phyloP scores from a whole-genome alignment of 1,284 basidiomycete species.

The Ceratorhiza oryzae-sativae region DNA sequence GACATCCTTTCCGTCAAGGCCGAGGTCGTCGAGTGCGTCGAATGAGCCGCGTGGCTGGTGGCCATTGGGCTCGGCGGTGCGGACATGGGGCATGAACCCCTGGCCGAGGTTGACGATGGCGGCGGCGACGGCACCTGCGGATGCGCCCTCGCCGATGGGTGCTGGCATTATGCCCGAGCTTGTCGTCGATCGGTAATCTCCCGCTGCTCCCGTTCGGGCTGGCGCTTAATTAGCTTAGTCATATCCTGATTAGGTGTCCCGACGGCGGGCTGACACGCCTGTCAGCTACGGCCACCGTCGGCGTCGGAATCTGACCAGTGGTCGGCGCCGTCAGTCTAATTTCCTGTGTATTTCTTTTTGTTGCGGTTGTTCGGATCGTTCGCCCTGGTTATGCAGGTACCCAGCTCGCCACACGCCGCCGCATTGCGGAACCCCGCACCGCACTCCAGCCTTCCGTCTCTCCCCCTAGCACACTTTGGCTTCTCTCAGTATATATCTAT shows the following conservation, averaged over 20 bases:
- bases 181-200: neutral
- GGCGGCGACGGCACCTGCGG: slow-evolving; percentile 15
- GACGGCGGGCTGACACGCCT: neutral
- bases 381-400: neutral
- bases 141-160: neutral
- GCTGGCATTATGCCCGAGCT: slow-evolving; percentile 8
- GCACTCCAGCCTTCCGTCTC: neutral
- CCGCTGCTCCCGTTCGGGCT: neutral
- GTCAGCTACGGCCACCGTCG: slow-evolving; percentile 4
- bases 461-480: neutral
- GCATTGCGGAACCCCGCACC: neutral
- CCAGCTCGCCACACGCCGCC: neutral
- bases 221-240: slow-evolving; percentile 2
- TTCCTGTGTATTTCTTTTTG: neutral
- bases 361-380: neutral
- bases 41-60: slow-evolving; percentile 25
- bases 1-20: slow-evolving; percentile 57
- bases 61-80: slow-evolving; percentile 14
- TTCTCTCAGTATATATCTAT: neutral
- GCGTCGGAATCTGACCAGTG: neutral
- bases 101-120: neutral
- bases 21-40: slow-evolving; percentile 29
- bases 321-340: neutral
- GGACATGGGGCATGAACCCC: slow-evolving; percentile 8
- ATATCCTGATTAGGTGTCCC: neutral